Evolutionary conservation across 495 filamentous ascomycete genomes (phyloP), one percentile per base, ranked within the genome.

Genomic region (Daldinia decipiens): DNA sequence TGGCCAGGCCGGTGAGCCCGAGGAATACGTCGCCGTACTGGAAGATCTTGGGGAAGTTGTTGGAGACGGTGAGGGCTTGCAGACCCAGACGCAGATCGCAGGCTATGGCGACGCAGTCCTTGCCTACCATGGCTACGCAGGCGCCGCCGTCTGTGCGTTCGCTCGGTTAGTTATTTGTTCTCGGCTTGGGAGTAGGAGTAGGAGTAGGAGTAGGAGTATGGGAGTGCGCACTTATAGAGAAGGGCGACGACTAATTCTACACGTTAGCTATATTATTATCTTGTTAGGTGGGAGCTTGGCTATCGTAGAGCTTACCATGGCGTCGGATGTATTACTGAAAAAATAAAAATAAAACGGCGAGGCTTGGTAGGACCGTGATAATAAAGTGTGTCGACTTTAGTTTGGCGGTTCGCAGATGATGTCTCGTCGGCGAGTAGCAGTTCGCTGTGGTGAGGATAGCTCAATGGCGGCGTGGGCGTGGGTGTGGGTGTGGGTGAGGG

Each of bases 11-110:
- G 4, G 96, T 98, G 47, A 99, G 87, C 50, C 95, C 95, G n/a
- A 99, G 91, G 81, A 97, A 97, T 71, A 94, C 93, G 78, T 94
- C 91, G 77, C 93, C 94, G 86, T 97, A 98, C 80, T 91, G 88
- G 90, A 98, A 98, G 87, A 99, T 93, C 84, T 99, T 99, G 83
- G 95, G 95, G 88, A 97, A 98, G 90, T 98, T 97, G 89, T 98
- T 98, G 78, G 93, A 97, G 61, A 99, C 90, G 40, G 95, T 99
- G 78, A 99, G 87, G 75, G 96, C 86, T 86, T 99, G 96, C 80
- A 98, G 90, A 69, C 95, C 95, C 62, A 99, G 92, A 61, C 95
- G 94, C 69, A 99, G 94, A 82, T 99, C 95, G 85, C 95, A 99
- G 77, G 95, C 95, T 76, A 99, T 98, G 82, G 95, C 95, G 45